Evolutionary conservation across 305 asterid species (phyloP), one percentile per base, ranked within the genome.

Genomic region (Fraxinus albicans): DNA sequence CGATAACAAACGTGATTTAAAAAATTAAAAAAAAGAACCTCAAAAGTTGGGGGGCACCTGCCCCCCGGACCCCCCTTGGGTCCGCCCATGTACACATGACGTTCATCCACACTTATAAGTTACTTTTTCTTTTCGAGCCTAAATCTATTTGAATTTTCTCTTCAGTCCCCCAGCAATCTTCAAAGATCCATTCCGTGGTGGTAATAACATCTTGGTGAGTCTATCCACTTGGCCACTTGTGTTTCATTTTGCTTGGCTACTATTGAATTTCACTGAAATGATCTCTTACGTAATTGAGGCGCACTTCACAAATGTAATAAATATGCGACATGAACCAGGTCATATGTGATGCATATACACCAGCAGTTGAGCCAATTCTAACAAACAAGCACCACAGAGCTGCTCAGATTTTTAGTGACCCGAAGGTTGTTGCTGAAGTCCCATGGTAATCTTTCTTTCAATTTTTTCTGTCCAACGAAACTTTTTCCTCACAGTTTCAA

Each of bases 161-260:
- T 77, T 80, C 89, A 96, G 98, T 85, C 99, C 99, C 35, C 99
- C 93, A 86, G 98, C 98, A 79, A 96, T 94, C 60, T 96, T 94
- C 90, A 92, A 89, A 94, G 99, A 96, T 80, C 99, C 99, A n/a
- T 96, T 96, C 85, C 98, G 97, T 1, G 98, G 98, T 76, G 99
- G 98, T 83, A 96, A 94, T 79, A 92, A 96, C 90, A 96, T 96
- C 81, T 90, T 96, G 95, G 98, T 96, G 65, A 92, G 97, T 80
- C 3, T 27, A 63, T 80, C 29, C 78, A 75, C 58, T 83, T 25
- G 73, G 35, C 19, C 74, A 35, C 72, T 21, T 6, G 40, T 73
- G 79, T 38, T 79, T 79, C 13, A 8, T 21, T 76, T 67, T 44
- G 69, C n/a, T 63, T 1, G 31, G 73, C n/a, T 36, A 40, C 15